A percentile compares a stretch with the other conserved stretches of the same genome.
phyloP scores from a whole-genome alignment of 768 basidiomycete genomes.

The Lyophyllum semitale region DNA sequence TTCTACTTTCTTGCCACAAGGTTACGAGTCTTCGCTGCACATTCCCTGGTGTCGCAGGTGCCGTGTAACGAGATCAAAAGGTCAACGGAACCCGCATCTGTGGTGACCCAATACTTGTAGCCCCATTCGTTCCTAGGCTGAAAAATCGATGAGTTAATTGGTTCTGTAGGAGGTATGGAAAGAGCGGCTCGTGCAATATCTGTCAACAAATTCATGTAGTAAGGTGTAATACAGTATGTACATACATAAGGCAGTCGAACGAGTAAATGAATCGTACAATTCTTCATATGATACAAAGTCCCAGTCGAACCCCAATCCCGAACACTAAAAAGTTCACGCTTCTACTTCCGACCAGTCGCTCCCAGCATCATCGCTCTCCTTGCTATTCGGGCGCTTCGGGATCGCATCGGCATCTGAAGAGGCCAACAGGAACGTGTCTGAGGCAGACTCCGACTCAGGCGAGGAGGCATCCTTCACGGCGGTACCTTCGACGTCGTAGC shows the following conservation, averaged over 20 bases:
- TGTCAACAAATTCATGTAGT: conserved; percentile 52
- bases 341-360: conserved; percentile 48
- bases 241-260: no score
- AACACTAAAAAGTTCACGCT: conserved; percentile 22
- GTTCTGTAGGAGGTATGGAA: no score
- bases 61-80: conserved; percentile 55
- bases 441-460: conserved; percentile 9
- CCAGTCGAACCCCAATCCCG: no score
- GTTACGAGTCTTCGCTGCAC: conserved; percentile 63
- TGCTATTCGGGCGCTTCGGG: conserved; percentile 10
- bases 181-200: conserved; percentile 46
- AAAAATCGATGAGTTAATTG: no score
- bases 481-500: conserved; percentile 9
- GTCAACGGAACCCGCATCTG: conserved; percentile 65
- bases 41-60: conserved; percentile 61
- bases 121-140: conserved; percentile 71
- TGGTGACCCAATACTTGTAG: conserved; percentile 64
- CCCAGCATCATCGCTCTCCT: conserved; percentile 26
- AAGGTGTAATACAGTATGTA: no score
- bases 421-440: conserved; percentile 30
- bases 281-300: no score
- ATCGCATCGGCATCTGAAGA: conserved; percentile 5
- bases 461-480: neutral
- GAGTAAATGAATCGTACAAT: no score
- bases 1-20: no score